phyloP scores from a whole-genome alignment of 2,329 filamentous ascomycete species.

The Biscogniauxia sp. region DNA sequence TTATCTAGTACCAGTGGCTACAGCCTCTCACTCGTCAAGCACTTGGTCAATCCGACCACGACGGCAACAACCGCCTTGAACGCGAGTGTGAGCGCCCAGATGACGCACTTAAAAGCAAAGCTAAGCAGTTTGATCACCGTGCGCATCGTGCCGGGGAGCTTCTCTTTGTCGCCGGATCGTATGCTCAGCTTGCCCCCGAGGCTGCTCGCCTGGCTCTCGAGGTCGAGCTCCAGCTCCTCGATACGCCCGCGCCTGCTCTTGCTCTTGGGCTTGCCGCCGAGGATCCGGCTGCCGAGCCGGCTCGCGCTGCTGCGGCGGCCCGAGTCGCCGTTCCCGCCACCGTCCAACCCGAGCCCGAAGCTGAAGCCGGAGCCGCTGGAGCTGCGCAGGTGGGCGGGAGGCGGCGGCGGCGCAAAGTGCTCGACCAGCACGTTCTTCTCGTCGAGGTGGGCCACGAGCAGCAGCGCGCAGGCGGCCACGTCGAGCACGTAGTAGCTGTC shows the following conservation, averaged over 20 bases:
- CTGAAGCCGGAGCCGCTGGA: slow-evolving; percentile 2
- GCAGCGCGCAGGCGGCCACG: slow-evolving; percentile 58
- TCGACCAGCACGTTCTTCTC: slow-evolving; percentile 51
- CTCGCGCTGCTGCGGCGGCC: slow-evolving; percentile 28
- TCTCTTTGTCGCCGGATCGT: slow-evolving; percentile 42
- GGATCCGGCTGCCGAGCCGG: slow-evolving; percentile 30
- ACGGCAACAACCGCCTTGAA: slow-evolving; percentile 53
- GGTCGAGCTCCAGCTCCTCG: slow-evolving; percentile 59
- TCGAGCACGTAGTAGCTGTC: slow-evolving; percentile 62
- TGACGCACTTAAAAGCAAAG: slow-evolving; percentile 54
- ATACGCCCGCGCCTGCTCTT: slow-evolving; percentile 40
- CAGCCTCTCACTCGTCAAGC: slow-evolving; percentile 44
- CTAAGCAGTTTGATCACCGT: slow-evolving; percentile 50
- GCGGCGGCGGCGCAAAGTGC: slow-evolving; percentile 61
- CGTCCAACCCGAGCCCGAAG: background rate
- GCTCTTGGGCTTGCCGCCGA: slow-evolving; percentile 26
- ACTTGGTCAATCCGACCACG: slow-evolving; percentile 51
- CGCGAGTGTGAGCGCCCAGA: slow-evolving; percentile 55
- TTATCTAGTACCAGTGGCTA: slow-evolving; percentile 17
- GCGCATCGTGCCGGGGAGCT: slow-evolving; percentile 49
- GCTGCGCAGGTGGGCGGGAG: slow-evolving; percentile 33
- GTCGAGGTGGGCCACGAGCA: slow-evolving; percentile 58
- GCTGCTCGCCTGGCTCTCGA: slow-evolving; percentile 59
- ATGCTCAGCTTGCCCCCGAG: slow-evolving; percentile 40
- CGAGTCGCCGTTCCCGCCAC: background rate